These are phyloP conservation scores for Tolypocladium guangdongense DNA, from an alignment of 2,329 filamentous ascomycete genomes.

Conservation along the genomic window DNA sequence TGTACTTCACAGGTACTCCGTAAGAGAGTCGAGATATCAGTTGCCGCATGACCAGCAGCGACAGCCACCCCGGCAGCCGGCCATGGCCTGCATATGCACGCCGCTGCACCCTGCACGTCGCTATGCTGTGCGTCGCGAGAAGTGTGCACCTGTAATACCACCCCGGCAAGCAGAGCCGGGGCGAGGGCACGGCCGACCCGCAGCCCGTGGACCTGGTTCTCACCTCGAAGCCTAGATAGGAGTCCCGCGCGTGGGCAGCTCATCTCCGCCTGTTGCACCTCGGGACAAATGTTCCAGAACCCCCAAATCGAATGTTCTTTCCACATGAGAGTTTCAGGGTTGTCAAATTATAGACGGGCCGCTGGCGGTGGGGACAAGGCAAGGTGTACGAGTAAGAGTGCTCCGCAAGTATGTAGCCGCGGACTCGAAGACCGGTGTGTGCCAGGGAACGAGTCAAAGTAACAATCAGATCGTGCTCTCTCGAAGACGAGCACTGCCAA, in stretches of 20 bases:
- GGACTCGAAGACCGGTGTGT: not conserved
- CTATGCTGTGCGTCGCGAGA: constrained; percentile 1
- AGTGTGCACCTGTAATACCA: not conserved
- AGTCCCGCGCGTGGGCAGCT: not conserved
- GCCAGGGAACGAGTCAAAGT: not conserved
- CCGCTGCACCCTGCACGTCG: constrained; percentile 4
- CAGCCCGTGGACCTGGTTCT: not conserved
- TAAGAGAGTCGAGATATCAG: not conserved
- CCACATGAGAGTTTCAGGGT: not conserved
- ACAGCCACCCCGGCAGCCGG: not conserved
- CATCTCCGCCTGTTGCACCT: not conserved
- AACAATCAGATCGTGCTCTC: no score
- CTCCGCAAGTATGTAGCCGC: not conserved
- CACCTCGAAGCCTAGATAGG: not conserved
- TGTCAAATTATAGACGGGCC: not conserved
- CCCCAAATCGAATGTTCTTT: not conserved
- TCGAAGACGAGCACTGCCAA: no score
- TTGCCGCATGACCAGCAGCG: not conserved
- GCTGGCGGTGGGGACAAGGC: not conserved
- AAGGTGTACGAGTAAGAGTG: not conserved
- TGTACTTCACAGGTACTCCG: not conserved
- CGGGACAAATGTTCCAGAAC: not conserved
- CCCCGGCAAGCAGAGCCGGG: not conserved
- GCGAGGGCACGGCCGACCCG: not conserved
- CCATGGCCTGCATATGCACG: not conserved